These are phyloP conservation scores for Penicillium chermesinum DNA, from an alignment of 495 filamentous ascomycete genomes.

Conservation along the genomic window DNA sequence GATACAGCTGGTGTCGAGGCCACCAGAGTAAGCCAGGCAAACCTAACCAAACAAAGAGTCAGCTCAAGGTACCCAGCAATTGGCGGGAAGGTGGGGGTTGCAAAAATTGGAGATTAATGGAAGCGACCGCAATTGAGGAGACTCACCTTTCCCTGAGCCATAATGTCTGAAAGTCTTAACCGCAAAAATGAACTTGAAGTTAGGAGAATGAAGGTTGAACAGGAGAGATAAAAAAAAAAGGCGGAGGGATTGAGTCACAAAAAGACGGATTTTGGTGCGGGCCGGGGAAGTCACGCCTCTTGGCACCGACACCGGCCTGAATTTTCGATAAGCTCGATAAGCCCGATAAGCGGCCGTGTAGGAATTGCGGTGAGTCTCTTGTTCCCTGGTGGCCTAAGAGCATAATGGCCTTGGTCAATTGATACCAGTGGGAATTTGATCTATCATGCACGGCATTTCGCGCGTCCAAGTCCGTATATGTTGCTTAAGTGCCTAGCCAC, in stretches of 20 bases:
- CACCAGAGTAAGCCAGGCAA: conserved; percentile 42
- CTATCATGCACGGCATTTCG: no score
- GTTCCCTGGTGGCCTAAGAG: no score
- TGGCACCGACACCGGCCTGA: conserved; percentile 23
- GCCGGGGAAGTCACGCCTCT: conserved; percentile 21
- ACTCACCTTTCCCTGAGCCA: conserved; percentile 28
- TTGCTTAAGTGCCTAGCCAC: no score
- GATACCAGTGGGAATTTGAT: no score
- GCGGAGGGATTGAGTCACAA: conserved; percentile 30
- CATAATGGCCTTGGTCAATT: not conserved
- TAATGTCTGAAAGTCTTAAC: conserved; percentile 13
- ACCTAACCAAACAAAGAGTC: conserved; percentile 25
- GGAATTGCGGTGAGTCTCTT: not conserved
- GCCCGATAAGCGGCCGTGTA: conserved; percentile 12
- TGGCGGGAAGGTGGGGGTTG: not conserved
- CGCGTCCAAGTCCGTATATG: no score
- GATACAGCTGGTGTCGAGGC: conserved; percentile 65
- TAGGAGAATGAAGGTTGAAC: conserved; percentile 4
- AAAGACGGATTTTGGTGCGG: conserved; percentile 28
- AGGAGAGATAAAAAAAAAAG: conserved; percentile 13
- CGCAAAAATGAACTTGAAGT: not conserved
- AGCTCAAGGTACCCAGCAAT: not conserved
- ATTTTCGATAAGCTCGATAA: conserved; percentile 9
- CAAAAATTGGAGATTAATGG: not conserved
- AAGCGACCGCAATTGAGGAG: conserved; percentile 2